A percentile compares a stretch with the other conserved stretches of the same genome.
Evolutionary conservation across 2,329 filamentous ascomycete genomes (phyloP).

Genomic region (Gremmenia infestans): DNA sequence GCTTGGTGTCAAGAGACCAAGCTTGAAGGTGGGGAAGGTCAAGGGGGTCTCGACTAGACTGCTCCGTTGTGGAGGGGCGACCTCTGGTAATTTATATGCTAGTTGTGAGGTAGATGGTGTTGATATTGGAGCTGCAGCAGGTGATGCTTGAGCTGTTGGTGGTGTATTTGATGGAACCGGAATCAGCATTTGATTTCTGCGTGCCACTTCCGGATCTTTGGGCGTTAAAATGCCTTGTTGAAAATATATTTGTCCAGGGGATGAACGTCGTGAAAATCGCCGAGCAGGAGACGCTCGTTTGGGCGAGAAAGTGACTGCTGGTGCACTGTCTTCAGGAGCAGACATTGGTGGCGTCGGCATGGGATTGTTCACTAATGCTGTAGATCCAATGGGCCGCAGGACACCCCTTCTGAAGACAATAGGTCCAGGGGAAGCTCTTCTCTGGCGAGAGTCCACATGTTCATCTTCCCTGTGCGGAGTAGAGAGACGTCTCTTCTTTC

Average conservation of each 20-base stretch:
- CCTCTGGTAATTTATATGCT: not conserved
- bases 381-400: not conserved
- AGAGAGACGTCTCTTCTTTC: not conserved
- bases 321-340: not conserved
- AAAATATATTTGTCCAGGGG: not conserved
- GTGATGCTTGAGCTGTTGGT: not conserved
- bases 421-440: conserved; percentile 1
- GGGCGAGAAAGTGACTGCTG: not conserved
- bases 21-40: not conserved
- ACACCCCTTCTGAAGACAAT: conserved; percentile 3
- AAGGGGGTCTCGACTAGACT: not conserved
- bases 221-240: not conserved
- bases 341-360: not conserved
- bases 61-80: not conserved
- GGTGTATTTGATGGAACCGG: not conserved
- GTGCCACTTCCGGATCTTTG: not conserved
- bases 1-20: not conserved
- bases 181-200: not conserved
- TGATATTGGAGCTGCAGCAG: not conserved
- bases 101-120: not conserved
- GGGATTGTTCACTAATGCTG: conserved; percentile 1
- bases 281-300: not conserved
- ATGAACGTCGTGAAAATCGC: not conserved
- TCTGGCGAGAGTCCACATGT: not conserved
- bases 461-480: not conserved